Evolutionary conservation across 1,284 basidiomycete genomes (phyloP).

Genomic region (Trametes hirsuta): DNA sequence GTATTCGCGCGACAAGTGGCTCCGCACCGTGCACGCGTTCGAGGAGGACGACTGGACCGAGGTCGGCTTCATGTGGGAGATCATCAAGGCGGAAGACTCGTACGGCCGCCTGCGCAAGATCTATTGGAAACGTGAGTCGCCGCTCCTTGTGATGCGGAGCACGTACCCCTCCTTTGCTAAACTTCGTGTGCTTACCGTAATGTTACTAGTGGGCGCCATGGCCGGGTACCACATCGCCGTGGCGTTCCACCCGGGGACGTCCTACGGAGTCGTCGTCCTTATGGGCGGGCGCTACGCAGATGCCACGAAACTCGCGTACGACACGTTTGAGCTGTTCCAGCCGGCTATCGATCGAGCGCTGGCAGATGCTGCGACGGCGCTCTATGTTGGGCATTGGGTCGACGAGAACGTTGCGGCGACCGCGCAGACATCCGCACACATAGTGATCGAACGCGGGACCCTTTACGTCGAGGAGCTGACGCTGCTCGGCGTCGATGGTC

Average conservation of each 20-base stretch:
- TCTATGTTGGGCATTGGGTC: constrained; percentile 41
- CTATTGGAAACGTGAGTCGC: constrained; percentile 21
- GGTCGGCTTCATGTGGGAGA: constrained; percentile 54
- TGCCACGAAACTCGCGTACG: constrained; percentile 39
- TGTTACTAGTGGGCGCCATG: constrained; percentile 49
- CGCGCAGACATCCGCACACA: constrained; percentile 27
- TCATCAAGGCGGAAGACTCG: constrained; percentile 38
- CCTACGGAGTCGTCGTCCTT: constrained; percentile 49
- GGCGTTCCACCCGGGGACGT: constrained; percentile 45
- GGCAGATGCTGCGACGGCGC: constrained; percentile 29
- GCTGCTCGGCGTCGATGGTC: constrained; percentile 38
- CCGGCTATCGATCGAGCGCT: constrained; percentile 41
- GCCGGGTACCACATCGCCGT: constrained; percentile 47
- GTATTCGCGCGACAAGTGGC: constrained; percentile 44
- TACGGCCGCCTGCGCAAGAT: constrained; percentile 43
- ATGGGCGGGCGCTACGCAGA: constrained; percentile 43
- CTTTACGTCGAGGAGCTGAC: constrained; percentile 37
- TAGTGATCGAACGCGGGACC: constrained; percentile 37
- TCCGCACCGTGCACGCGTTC: constrained; percentile 40
- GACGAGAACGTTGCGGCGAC: constrained; percentile 15
- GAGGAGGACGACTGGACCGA: constrained; percentile 44
- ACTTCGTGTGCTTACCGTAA: constrained; percentile 24
- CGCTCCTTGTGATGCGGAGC: constrained; percentile 24
- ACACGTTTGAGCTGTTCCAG: constrained; percentile 42
- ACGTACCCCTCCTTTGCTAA: too few species aligned